Conservation (phyloP, 805 yeast species). For the Helenozyma baotianmanensis region DNA sequence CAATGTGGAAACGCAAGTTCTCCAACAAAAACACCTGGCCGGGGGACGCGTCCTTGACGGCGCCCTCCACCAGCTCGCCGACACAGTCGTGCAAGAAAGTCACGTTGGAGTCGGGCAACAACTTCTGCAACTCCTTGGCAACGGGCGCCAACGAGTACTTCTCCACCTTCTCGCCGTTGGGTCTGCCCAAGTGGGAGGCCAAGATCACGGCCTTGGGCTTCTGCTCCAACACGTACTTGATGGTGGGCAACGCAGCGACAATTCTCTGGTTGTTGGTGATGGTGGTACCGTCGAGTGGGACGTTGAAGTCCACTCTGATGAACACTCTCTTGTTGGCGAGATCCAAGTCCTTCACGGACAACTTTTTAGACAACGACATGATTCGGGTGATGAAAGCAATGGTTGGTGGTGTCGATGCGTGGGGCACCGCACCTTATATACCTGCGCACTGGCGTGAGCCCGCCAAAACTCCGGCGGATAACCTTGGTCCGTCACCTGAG, state of each 20-base stretch:
- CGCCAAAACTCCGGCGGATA: conserved; percentile 2
- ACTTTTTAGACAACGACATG: conserved; percentile 92
- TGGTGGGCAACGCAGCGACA: conserved; percentile 98
- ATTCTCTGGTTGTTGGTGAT: conserved; percentile 99
- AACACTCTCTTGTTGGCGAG: conserved; percentile 91
- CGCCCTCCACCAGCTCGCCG: conserved; percentile 82
- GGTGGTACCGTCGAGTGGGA: conserved; percentile 90
- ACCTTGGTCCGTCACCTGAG: conserved; percentile 4
- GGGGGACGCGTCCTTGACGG: conserved; percentile 64
- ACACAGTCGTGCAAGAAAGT: conserved; percentile 87
- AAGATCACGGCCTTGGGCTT: conserved; percentile 87
- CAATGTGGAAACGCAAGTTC: conserved; percentile 97
- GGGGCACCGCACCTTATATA: neutral
- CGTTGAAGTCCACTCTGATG: conserved; percentile 97
- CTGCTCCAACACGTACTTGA: conserved; percentile 87
- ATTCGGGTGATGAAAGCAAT: conserved; percentile 7
- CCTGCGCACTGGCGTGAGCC: neutral
- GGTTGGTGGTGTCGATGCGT: too few species aligned
- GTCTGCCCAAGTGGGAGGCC: conserved; percentile 99
- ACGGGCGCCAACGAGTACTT: conserved; percentile 94
- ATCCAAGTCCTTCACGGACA: conserved; percentile 87
- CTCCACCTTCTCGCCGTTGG: conserved; percentile 84
- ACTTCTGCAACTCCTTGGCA: conserved; percentile 77
- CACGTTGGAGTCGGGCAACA: conserved; percentile 62
- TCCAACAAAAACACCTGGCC: conserved; percentile 90